Evolutionary conservation across 2,329 filamentous ascomycete genomes (phyloP).

Genomic region (Fulvia fulva): DNA sequence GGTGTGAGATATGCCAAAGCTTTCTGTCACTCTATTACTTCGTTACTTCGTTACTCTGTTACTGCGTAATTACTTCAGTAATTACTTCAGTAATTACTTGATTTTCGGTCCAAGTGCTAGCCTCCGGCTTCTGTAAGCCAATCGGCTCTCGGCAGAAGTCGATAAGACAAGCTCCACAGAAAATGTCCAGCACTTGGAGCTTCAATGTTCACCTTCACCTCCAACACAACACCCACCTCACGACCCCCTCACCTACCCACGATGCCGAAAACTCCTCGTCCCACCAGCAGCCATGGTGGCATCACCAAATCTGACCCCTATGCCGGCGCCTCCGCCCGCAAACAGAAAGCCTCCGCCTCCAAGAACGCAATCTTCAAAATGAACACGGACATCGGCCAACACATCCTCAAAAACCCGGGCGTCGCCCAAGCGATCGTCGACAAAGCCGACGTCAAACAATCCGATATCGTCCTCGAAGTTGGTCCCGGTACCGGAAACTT

Average conservation of each 20-base stretch:
- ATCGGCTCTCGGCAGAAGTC: not conserved
- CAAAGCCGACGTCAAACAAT: conserved; percentile 87
- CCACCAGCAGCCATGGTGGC: conserved; percentile 34
- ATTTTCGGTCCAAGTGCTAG: not conserved
- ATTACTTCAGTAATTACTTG: no score
- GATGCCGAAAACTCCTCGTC: conserved; percentile 44
- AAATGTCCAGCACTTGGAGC: not conserved
- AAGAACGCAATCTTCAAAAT: conserved; percentile 93
- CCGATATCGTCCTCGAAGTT: conserved; percentile 84
- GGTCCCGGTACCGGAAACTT: conserved; percentile 87
- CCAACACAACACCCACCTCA: not conserved
- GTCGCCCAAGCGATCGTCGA: conserved; percentile 77
- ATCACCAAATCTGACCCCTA: conserved; percentile 42
- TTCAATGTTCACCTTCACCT: not conserved
- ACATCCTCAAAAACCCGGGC: conserved; percentile 90
- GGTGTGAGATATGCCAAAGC: no score
- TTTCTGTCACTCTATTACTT: no score
- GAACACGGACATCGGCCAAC: conserved; percentile 84
- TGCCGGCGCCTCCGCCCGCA: conserved; percentile 41
- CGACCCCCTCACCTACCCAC: not conserved
- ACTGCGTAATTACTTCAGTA: not conserved
- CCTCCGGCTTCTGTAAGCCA: not conserved
- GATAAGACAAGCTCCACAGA: not conserved
- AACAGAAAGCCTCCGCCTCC: conserved; percentile 39
- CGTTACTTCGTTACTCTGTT: not conserved